phyloP scores from a whole-genome alignment of 2,329 filamentous ascomycete genomes.

The Botrytis medusae region DNA sequence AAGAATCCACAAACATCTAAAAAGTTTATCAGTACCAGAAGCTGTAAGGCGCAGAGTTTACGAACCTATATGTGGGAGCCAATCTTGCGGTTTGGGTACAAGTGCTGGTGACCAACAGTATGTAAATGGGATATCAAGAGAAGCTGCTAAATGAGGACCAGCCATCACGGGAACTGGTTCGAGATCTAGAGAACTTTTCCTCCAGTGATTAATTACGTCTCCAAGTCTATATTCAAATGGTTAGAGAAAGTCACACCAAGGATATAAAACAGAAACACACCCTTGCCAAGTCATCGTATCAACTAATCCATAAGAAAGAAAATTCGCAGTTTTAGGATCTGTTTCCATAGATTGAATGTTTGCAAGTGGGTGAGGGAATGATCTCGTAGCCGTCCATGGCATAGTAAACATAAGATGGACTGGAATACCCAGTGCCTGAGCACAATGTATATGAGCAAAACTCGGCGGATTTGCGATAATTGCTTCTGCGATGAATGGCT shows the following conservation, averaged over 20 bases:
- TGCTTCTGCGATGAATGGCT: constrained; percentile 63
- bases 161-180: constrained; percentile 74
- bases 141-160: constrained; percentile 70
- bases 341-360: constrained; percentile 66
- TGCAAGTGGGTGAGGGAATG: constrained; percentile 74
- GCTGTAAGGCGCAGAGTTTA: background rate
- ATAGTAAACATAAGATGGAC: constrained; percentile 43
- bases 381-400: constrained; percentile 70
- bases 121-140: constrained; percentile 71
- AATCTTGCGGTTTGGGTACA: constrained; percentile 9
- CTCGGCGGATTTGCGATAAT: constrained; percentile 80
- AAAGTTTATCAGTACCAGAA: background rate
- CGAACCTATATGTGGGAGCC: constrained; percentile 53
- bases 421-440: constrained; percentile 8
- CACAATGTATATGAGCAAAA: constrained; percentile 56
- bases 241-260: background rate
- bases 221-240: constrained; percentile 49
- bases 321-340: constrained; percentile 70
- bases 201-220: constrained; percentile 73
- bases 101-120: constrained; percentile 60
- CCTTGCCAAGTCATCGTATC: constrained; percentile 87
- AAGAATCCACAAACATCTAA: constrained; percentile 73
- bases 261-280: background rate
- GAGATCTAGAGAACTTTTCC: constrained; percentile 63
- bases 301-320: constrained; percentile 73